phyloP scores from a whole-genome alignment of 176 grass and related monocot genomes.

The sorghum (Sorghum bicolor) region Sorghum_bicolor_NCBIv3 NC_012875.2:54956001-54956500 shows the following conservation, averaged over 20 bases:
- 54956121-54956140: not conserved
- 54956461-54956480: slow-evolving; percentile 39
- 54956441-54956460: slow-evolving; percentile 40
- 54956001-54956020: not conserved
- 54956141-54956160: not conserved
- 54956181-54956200: slow-evolving; percentile 20
- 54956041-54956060: not conserved
- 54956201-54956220: slow-evolving; percentile 34
- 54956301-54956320: slow-evolving; percentile 38
- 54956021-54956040: not conserved
- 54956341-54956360: slow-evolving; percentile 17
- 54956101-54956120: too few relatives aligned
- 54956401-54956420: slow-evolving; percentile 48
- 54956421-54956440: slow-evolving; percentile 38
- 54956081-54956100: too few relatives aligned
- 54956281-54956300: slow-evolving; percentile 40
- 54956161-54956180: not conserved
- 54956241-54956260: slow-evolving; percentile 37
- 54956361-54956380: slow-evolving; percentile 43
- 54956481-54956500: slow-evolving; percentile 51
- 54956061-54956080: not conserved
- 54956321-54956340: slow-evolving; percentile 57
- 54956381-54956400: slow-evolving; percentile 35
- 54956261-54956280: slow-evolving; percentile 30
- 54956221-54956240: slow-evolving; percentile 14